Base-by-base conservation (phyloP, 345 rosid species). In the Populus simonii region DNA sequence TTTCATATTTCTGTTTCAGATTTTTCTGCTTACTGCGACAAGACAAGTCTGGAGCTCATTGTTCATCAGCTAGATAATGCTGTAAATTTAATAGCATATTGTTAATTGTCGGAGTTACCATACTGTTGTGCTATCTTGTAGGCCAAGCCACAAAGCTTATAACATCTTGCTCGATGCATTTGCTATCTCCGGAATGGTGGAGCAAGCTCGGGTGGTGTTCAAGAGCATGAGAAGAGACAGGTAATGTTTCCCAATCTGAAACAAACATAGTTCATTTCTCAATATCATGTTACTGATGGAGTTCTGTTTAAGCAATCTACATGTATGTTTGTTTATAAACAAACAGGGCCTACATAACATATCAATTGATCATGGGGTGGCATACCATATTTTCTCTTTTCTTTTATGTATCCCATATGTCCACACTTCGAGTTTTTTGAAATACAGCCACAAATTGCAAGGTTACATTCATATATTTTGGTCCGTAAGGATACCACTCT, bases 171-270 rank as follows among this genome's bases (percentile, higher is more conserved):
- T 95, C 66, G 94, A 93, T 86, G 93, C 99, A 76, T 96, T 96
- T 71, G 97, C 98, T 65, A 90, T 96, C 51, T 91, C 94, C 27
- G 98, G 97, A 67, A 96, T 92, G 99, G 94, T 91, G 85, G 99
- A 96, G 81, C 98, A 96, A 84, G 97, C 99, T 75, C 86, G 85
- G 71, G 86, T 83, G 1, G 93, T 93, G 29, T 96, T 96, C 88
- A 91, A 89, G 85, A 89, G 94, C 90, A 95, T 95, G 99, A 90
- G 94, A 81, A 88, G 99, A 70, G 94, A 96, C 87, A 90, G 97
- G 98, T 96, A 86, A 74, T 47, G 23, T 72, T 41, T 55, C 27
- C 25, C 38, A 29, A 65, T 61, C 76, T 79, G 43, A 63, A 57
- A 61, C 35, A 16, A 74, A 43, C 75, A 73, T 65, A 61, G 62